A percentile compares a stretch with the other conserved stretches of the same genome.
Evolutionary conservation across 2,329 filamentous ascomycete genomes (phyloP).

Genomic region (Aspergillus puulaauensis): DNA sequence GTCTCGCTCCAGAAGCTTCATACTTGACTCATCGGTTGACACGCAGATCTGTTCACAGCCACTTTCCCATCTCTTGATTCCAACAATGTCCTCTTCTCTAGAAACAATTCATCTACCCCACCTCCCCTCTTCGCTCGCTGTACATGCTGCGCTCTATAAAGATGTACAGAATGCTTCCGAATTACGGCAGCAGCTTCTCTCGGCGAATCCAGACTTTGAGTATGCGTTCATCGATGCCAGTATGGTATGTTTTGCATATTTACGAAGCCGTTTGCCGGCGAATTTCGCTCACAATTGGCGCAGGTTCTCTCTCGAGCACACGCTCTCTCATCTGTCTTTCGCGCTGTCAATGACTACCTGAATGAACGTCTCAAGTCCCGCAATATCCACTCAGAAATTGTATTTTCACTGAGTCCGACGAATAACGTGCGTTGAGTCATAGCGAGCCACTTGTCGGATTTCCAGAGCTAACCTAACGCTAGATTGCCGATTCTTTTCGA

Average conservation of each 20-base stretch:
- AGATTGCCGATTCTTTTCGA: conserved; percentile 92
- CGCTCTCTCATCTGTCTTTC: conserved; percentile 72
- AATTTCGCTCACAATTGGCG: conserved; percentile 7
- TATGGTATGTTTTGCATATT: conserved; percentile 53
- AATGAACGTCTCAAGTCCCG: conserved; percentile 68
- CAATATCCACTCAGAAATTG: conserved; percentile 87
- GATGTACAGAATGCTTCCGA: conserved; percentile 75
- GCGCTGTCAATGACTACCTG: conserved; percentile 67
- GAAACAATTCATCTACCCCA: conserved; percentile 74
- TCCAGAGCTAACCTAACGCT: conserved; percentile 18
- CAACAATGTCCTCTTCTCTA: conserved; percentile 34
- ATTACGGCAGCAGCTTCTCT: conserved; percentile 79
- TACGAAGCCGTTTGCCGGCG: neutral
- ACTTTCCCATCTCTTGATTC: neutral
- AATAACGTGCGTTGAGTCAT: conserved; percentile 66
- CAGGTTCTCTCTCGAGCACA: conserved; percentile 72
- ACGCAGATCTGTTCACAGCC: neutral
- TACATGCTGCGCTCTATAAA: conserved; percentile 74
- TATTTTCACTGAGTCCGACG: conserved; percentile 74
- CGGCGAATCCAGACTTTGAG: conserved; percentile 80
- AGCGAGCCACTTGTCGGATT: conserved; percentile 1
- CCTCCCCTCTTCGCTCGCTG: conserved; percentile 63
- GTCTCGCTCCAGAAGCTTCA: neutral
- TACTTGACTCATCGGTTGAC: neutral
- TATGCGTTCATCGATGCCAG: conserved; percentile 91